A percentile compares a stretch with the other conserved stretches of the same genome.
Conservation (phyloP, 108 stramenopile genomes). For the Cyclotella atomus region DNA sequence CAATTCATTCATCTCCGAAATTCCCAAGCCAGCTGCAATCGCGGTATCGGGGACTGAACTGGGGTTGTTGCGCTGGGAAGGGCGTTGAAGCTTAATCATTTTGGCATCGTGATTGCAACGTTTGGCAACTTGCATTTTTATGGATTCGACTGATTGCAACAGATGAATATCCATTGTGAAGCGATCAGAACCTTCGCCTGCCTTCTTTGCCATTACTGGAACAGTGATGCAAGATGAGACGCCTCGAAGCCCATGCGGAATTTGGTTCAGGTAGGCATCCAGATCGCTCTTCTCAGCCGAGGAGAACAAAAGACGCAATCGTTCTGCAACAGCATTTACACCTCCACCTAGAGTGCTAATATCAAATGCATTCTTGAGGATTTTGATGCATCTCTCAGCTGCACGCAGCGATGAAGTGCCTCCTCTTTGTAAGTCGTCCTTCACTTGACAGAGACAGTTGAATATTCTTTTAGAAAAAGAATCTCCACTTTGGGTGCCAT, state of each 20-base stretch:
- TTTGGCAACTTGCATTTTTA: constrained; percentile 69
- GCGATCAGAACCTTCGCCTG: constrained; percentile 37
- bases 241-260: constrained; percentile 86
- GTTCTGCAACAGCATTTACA: constrained; percentile 54
- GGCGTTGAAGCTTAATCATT: constrained; percentile 56
- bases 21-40: constrained; percentile 74
- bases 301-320: constrained; percentile 23
- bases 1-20: constrained; percentile 79
- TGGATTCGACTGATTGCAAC: constrained; percentile 77
- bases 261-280: constrained; percentile 40
- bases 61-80: constrained; percentile 28
- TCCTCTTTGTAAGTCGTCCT: constrained; percentile 57
- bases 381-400: constrained; percentile 83
- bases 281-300: constrained; percentile 27
- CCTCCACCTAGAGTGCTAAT: constrained; percentile 62
- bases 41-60: constrained; percentile 62
- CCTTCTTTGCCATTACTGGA: constrained; percentile 57
- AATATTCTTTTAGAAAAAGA: constrained; percentile 62
- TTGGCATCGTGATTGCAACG: constrained; percentile 59
- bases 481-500: constrained; percentile 16
- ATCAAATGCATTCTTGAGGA: constrained; percentile 80
- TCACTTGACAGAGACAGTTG: constrained; percentile 69
- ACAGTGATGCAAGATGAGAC: constrained; percentile 69
- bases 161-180: constrained; percentile 85
- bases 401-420: constrained; percentile 59